Evolutionary conservation across 164 flowering plant genomes (phyloP), one percentile per base, ranked within the genome.

Genomic region (Nymphaea colorata): DNA sequence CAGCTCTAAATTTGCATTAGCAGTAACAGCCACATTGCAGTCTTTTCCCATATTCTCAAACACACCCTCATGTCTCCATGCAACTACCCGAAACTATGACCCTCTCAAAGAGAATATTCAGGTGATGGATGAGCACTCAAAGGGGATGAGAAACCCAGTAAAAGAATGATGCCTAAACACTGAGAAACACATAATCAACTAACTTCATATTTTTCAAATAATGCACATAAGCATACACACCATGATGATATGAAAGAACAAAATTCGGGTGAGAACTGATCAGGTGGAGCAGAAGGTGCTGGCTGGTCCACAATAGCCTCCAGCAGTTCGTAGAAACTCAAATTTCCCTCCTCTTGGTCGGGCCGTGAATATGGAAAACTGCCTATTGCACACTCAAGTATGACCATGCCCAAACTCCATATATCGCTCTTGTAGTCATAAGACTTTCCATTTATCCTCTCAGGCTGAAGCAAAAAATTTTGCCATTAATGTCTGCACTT

Each of bases 221-320:
- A 47, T 6, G 55, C 55, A 47, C 5, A 12, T 47, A 47, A 47
- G 5, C 55, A 6, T 47, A 64, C 78, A 41, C 86, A 93, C 98
- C 98, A 94, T 67, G 91, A 75, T 10, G 97, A 84, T 57, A 94
- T 77, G 76, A 94, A 94, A 53, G 95, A 88, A 75, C 97, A 94
- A 70, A 94, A 95, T 74, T 95, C 99, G 3, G 98, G 99, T 41
- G 99, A 95, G 80, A 95, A 95, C 76, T 92, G 99, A 79, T 92
- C 94, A 70, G 91, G 69, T 41, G 96, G 97, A 63, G 98, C 96
- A 76, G 87, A 74, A 75, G 98, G 97, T 62, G 96, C 94, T 64
- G 97, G 89, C 60, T 82, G 80, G 36, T 74, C 81, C 25, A 95
- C 98, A 73, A 95, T 95, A 53, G 98, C 85, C 55, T 83, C 88